Conservation (phyloP, 2,329 filamentous ascomycete species). For the Neurospora crassa region DNA sequence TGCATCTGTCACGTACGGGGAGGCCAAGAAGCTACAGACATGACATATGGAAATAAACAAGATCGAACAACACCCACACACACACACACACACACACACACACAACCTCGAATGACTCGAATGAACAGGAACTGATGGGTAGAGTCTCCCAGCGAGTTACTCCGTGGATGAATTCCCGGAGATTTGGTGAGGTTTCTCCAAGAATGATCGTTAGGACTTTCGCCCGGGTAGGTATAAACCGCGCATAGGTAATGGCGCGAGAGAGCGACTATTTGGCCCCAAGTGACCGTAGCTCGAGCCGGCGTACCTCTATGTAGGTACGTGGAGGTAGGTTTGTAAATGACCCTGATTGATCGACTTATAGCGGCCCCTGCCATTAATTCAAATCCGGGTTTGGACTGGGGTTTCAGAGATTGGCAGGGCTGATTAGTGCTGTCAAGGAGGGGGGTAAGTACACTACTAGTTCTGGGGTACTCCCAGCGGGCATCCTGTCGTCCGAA, state of each 20-base stretch:
- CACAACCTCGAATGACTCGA: too few species aligned
- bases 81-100: too few species aligned
- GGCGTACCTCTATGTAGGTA: too few species aligned
- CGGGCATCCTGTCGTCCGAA: not conserved
- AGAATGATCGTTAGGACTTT: not conserved
- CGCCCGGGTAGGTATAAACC: too few species aligned
- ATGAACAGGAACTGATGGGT: not conserved
- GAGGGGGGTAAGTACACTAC: not conserved
- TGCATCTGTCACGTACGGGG: too few species aligned
- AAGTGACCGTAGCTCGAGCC: too few species aligned
- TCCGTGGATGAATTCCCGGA: not conserved
- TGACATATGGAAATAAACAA: too few species aligned
- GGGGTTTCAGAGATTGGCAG: not conserved
- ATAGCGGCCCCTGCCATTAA: not conserved
- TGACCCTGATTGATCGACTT: not conserved
- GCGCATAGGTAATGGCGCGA: not conserved
- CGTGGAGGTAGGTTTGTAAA: too few species aligned
- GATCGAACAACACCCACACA: too few species aligned
- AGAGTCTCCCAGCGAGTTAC: not conserved
- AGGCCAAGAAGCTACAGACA: too few species aligned
- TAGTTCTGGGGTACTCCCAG: not conserved
- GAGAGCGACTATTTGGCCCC: too few species aligned
- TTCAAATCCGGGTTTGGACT: not conserved
- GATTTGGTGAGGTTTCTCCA: not conserved
- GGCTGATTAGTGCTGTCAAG: not conserved